phyloP scores from a whole-genome alignment of 441 rosid species.

The Aleurites moluccanus region DNA sequence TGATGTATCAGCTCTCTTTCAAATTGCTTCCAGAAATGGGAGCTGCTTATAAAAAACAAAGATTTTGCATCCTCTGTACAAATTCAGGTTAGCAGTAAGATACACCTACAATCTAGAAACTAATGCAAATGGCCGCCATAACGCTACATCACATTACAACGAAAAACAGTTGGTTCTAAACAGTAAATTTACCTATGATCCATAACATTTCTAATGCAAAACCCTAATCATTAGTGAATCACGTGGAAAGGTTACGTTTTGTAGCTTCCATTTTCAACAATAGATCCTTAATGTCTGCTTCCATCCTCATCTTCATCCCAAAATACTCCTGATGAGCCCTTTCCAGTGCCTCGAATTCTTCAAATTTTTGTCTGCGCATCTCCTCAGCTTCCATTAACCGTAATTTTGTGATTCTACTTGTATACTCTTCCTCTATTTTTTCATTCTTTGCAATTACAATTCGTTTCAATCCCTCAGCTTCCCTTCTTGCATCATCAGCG shows the following conservation, averaged over 20 bases:
- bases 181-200: slow-evolving; percentile 20
- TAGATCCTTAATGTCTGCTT: slow-evolving; percentile 81
- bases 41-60: slow-evolving; percentile 18
- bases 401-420: slow-evolving; percentile 56
- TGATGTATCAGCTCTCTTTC: background rate
- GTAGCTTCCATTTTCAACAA: slow-evolving; percentile 85
- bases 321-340: slow-evolving; percentile 61
- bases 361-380: slow-evolving; percentile 56
- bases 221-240: slow-evolving; percentile 24
- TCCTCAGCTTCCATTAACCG: slow-evolving; percentile 64
- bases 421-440: slow-evolving; percentile 74
- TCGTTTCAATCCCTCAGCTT: slow-evolving; percentile 82
- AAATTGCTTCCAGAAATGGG: slow-evolving; percentile 19
- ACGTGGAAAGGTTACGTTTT: slow-evolving; percentile 60
- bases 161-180: slow-evolving; percentile 4
- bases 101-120: slow-evolving; percentile 27
- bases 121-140: slow-evolving; percentile 21
- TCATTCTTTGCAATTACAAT: slow-evolving; percentile 76
- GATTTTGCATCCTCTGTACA: slow-evolving; percentile 43
- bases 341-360: slow-evolving; percentile 66
- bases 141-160: slow-evolving; percentile 18
- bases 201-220: slow-evolving; percentile 7
- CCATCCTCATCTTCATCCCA: slow-evolving; percentile 73
- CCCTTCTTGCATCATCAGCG: slow-evolving; percentile 89
- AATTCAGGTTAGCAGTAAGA: slow-evolving; percentile 34